These are phyloP conservation scores for Neurospora crassa DNA, from an alignment of 2,329 filamentous ascomycete species.

Conservation along the genomic window DNA sequence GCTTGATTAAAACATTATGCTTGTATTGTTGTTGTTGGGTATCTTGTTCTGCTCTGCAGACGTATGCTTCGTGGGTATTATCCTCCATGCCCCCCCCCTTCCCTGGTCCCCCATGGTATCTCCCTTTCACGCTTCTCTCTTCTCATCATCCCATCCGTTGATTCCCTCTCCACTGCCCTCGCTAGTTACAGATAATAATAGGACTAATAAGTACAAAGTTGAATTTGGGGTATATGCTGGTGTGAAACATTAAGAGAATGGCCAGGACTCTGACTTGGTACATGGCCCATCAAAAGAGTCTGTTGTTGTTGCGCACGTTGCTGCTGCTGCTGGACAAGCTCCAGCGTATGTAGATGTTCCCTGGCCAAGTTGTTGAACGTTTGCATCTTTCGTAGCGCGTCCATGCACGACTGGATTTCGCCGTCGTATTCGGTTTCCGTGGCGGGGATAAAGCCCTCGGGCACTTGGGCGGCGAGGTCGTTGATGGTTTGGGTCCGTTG, in stretches of 20 bases:
- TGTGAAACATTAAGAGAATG: neutral
- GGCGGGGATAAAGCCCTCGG: neutral
- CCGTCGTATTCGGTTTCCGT: constrained; percentile 1
- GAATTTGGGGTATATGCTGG: neutral
- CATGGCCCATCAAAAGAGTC: neutral
- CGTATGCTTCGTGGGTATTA: neutral
- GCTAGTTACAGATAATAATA: too few species aligned
- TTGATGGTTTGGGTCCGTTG: constrained; percentile 3
- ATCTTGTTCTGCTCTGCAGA: neutral
- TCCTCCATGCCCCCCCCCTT: neutral
- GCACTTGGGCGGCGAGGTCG: neutral
- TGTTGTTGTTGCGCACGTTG: neutral
- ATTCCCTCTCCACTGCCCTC: too few species aligned
- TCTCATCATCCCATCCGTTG: neutral
- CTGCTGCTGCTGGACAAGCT: constrained; percentile 2
- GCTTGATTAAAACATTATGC: neutral
- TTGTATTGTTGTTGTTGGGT: neutral
- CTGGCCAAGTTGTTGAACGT: constrained; percentile 17
- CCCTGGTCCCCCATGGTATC: too few species aligned
- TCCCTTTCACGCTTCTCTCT: neutral
- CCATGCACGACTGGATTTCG: constrained; percentile 10
- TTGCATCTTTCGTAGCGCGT: constrained; percentile 16
- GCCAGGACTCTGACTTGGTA: neutral
- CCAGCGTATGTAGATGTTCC: constrained; percentile 12
- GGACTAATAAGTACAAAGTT: neutral